Evolutionary conservation across 2,329 filamentous ascomycete genomes (phyloP), one percentile per base, ranked within the genome.

Genomic region (Aureobasidium pullulans): DNA sequence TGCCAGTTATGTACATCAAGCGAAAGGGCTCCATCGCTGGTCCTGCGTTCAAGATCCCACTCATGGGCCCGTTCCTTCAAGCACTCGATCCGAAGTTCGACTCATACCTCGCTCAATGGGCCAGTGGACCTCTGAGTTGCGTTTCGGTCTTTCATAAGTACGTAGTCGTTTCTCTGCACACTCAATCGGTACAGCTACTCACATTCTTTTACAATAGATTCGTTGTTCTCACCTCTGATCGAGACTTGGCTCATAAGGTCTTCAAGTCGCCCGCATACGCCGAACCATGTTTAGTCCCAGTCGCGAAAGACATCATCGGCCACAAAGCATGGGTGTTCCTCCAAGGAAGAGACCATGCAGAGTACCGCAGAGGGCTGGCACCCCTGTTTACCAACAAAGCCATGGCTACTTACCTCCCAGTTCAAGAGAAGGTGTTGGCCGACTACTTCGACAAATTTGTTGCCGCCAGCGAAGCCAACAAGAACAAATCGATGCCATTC

Each of bases 101-200:
- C 61, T 84, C 90, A 68, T 96, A 96, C 76, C 82, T 90, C 71
- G 86, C 81, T 60, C 95, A 96, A 79, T 96, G 91, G 91, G 74
- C 80, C 67, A 94, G 89, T 69, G 91, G 88, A 43, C 87, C 89
- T 54, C 79, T 96, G 66, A 96, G 91, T 80, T 96, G 91, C 70
- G 91, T 96, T 62, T 96, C 91, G 1, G 90, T 96, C 67, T 96
- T 96, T 78, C 91, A 96, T 83, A 96, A 96, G 91, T 95, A 83
- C 15, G 67, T 31, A 32, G 8, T 36, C 34, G 34, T 8, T 8
- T 16, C 9, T n/a, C 19, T 43, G 9, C n/a, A 43, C 6, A 43
- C n/a, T n/a, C 40, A n/a, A 8, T n/a, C 19, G 10, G 2, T 28
- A 10, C 28, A 13, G 8, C 11, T 13, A 11, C 28, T 28, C 3